Base-by-base conservation (phyloP, 805 yeast species). In the Teunomyces lycoperdinae region DNA sequence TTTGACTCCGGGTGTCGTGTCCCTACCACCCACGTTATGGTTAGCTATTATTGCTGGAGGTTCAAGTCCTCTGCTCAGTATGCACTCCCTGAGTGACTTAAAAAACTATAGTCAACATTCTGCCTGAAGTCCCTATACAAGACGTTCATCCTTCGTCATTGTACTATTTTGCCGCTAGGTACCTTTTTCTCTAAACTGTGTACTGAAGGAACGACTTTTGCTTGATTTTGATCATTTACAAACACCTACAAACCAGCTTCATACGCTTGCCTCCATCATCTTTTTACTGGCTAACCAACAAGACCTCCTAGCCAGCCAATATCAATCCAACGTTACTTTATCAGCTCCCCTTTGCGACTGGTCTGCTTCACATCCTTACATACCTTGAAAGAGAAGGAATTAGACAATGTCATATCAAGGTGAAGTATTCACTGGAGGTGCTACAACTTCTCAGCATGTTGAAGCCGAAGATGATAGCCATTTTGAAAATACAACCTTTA, bases 391-490 rank as follows among this genome's bases (percentile, higher is more conserved):
- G 34, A 32, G 41, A 13, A 41, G 32, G 24, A 50, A 20, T 20
- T 20, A 20, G 24, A 46, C 42, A 39, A 47, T 26, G 33, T 20
- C 30, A 43, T 14, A 31, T 27, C 46, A 28, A 42, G 52, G 57
- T 33, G 67, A 62, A 49, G 60, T 62, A 28, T 80, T 79, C 56
- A 64, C 76, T 44, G 84, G 83, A 45, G 84, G 84, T 30, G 83
- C 84, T 42, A 78, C 84, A 47, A 78, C 83, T 28, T 80, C 84
- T 30, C 85, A 80, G 60, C 84, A 79, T 48, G 80, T 87, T 16
- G 87, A 84, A 51, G 90, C 92, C 4, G 74, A 78, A 41, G 83
- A 83, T 62, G 88, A 83, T 50, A 81, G 78, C 43, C 86, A 85
- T 57, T 88, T 89, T 59, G 76, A 81, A 46, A 79, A 77, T 48